Percentiles rank a stretch among this genome's conserved stretches.
phyloP scores from a whole-genome alignment of 164 flowering plant genomes.

The Nelumbo lutea region DNA sequence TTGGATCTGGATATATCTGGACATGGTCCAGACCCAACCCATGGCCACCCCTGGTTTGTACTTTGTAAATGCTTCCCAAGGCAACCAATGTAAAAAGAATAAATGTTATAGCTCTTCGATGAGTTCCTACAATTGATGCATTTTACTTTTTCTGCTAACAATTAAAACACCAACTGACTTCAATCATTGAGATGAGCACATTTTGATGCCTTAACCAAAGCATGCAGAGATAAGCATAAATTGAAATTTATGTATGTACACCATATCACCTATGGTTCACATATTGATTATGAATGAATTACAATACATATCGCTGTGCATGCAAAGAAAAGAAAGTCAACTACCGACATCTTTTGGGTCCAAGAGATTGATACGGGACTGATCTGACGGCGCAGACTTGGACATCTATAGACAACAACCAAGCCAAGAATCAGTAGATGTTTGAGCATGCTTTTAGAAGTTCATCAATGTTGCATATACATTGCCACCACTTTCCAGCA shows the following conservation, averaged over 20 bases:
- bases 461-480: too few relatives aligned
- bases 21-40: too few relatives aligned
- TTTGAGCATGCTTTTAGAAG: background rate
- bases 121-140: background rate
- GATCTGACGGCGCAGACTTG: slow-evolving; percentile 93
- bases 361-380: slow-evolving; percentile 86
- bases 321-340: background rate
- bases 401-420: slow-evolving; percentile 72
- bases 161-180: background rate
- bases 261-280: background rate
- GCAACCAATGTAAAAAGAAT: background rate
- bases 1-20: too few relatives aligned
- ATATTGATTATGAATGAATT: background rate
- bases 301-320: background rate
- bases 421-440: slow-evolving; percentile 9
- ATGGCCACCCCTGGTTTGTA: too few relatives aligned
- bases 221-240: too few relatives aligned
- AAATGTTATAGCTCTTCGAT: too few relatives aligned
- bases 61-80: too few relatives aligned
- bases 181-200: background rate
- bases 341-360: slow-evolving; percentile 88
- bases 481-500: too few relatives aligned
- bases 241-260: too few relatives aligned
- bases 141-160: background rate
- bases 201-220: too few relatives aligned